Base-by-base conservation (phyloP, 345 rosid genomes). In the Clarkia xantiana region DNA sequence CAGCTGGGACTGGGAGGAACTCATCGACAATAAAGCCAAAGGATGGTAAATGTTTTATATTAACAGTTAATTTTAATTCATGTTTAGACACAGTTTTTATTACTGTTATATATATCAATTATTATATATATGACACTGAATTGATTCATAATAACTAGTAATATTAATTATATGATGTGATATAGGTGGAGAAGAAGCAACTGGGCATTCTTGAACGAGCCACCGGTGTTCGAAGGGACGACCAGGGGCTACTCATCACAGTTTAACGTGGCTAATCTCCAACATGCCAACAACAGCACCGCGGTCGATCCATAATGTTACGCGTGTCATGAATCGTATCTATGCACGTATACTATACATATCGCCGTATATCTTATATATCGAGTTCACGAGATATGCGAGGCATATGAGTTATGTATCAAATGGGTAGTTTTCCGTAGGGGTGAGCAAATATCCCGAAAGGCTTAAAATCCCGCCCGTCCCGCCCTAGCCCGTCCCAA, bases 151-250 rank as follows among this genome's bases (percentile, higher is more conserved):
- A 14, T n/a, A 23, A 39, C 18, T 1, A 11, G 13, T 34, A 34
- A 3, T 51, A 14, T 1, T 8, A 6, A 10, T 41, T 11, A 11
- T 3, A 18, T 40, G 11, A 11, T 11, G 19, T 17, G 17, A 45
- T 14, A 39, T 54, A 78, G 97, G 96, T 90, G 97, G 96, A 79
- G 55, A 1, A 63, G 79, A 46, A 90, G 94, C 75, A 79, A 62
- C 53, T 79, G 58, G 91, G 95, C 95, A 14, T 82, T 82, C 62
- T 69, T 90, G 41, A 86, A 90, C 46, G 95, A 82, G 60, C 82
- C 91, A 0, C 86, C 82, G 1, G 83, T 75, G 42, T 60, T 62
- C 6, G 87, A 81, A 48, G 52, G 67, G 13, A 15, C 67, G 53
- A 58, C 74, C 29, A 73, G 73, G 58, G 67, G 23, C n/a, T 84